Conservation (phyloP, 2,329 filamentous ascomycete species). For the Immersiporthe knoxdaviesiana region DNA sequence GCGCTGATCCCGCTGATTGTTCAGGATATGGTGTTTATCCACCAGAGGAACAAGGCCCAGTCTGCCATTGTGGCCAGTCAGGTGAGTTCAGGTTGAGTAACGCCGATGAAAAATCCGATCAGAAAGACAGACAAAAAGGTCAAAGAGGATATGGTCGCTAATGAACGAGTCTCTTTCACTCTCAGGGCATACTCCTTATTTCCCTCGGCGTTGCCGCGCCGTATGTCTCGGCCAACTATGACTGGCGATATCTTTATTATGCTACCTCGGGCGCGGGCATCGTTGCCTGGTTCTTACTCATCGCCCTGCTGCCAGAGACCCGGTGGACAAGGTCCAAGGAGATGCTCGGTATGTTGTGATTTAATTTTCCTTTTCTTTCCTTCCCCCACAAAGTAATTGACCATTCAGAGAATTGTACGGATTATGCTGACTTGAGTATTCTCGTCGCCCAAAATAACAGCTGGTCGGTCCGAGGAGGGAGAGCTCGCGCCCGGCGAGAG, state of each 20-base stretch:
- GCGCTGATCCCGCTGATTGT: slow-evolving; percentile 44
- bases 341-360: slow-evolving; percentile 38
- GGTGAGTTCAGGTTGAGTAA: slow-evolving; percentile 27
- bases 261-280: slow-evolving; percentile 39
- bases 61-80: slow-evolving; percentile 37
- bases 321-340: slow-evolving; percentile 38
- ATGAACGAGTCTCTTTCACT: neutral
- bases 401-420: too few relatives aligned
- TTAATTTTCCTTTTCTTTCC: too few relatives aligned
- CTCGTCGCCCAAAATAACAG: slow-evolving; percentile 3
- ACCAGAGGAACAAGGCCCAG: slow-evolving; percentile 42
- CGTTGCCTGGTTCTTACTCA: slow-evolving; percentile 40
- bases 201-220: slow-evolving; percentile 37
- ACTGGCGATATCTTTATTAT: slow-evolving; percentile 43
- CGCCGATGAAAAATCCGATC: neutral
- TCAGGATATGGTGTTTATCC: slow-evolving; percentile 45
- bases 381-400: too few relatives aligned
- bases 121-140: neutral
- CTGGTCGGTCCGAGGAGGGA: slow-evolving; percentile 33
- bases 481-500: slow-evolving; percentile 34
- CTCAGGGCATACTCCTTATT: slow-evolving; percentile 38
- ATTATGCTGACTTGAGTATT: neutral
- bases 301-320: slow-evolving; percentile 42
- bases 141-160: neutral
- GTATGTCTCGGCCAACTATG: slow-evolving; percentile 37